phyloP scores from a whole-genome alignment of 83 land plant genomes.

The Diphasiastrum complanatum region DNA sequence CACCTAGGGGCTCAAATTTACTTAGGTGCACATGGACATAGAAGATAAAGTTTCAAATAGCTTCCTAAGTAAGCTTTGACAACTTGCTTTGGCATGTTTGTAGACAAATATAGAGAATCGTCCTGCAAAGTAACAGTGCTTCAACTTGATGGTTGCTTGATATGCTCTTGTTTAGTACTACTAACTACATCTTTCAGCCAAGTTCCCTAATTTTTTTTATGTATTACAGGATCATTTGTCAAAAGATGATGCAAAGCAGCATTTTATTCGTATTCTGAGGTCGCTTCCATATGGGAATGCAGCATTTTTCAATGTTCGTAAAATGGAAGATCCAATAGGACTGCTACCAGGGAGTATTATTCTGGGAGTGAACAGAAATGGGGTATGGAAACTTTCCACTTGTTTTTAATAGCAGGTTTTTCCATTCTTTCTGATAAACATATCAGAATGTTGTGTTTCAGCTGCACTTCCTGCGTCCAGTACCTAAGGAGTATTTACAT shows the following conservation, averaged over 20 bases:
- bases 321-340: constrained; percentile 14
- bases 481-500: constrained; percentile 12
- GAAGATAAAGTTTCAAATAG: no score
- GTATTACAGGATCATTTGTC: constrained; percentile 3
- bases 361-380: constrained; percentile 7
- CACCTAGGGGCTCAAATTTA: no score
- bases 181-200: no score
- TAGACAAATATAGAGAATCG: no score
- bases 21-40: no score
- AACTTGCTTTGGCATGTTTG: no score
- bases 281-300: constrained; percentile 4
- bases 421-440: no score
- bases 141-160: no score
- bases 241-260: constrained; percentile 14
- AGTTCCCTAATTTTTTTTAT: no score
- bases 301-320: constrained; percentile 11
- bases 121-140: no score
- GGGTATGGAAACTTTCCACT: neutral
- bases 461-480: constrained; percentile 12
- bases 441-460: neutral
- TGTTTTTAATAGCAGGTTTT: neutral
- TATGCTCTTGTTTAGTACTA: no score
- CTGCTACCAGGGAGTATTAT: constrained; percentile 14
- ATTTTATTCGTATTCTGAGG: constrained; percentile 3
- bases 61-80: no score